Conservation (phyloP, 305 asterid species). For the Fraxinus dipetala region DNA sequence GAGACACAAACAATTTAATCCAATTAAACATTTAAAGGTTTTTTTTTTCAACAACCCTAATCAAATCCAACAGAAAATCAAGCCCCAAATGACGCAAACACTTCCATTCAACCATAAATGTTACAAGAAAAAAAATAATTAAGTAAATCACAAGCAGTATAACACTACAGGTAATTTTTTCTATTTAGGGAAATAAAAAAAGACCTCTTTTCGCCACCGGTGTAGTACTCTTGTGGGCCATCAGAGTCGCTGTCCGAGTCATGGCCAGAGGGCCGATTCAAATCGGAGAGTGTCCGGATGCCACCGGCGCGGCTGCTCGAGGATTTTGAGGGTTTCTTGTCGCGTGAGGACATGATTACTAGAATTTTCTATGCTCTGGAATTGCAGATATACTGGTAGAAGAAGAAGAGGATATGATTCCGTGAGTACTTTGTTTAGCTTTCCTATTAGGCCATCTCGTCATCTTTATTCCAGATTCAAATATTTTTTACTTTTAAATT, state of each 20-base stretch:
- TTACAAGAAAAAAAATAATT: background rate
- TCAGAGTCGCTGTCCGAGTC: conserved; percentile 88
- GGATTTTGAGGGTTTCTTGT: conserved; percentile 70
- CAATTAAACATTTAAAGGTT: background rate
- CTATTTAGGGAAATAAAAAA: background rate
- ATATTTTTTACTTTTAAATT: too few relatives aligned
- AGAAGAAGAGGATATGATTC: background rate
- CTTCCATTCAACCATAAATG: background rate
- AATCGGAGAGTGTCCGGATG: conserved; percentile 88
- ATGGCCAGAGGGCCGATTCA: conserved; percentile 67
- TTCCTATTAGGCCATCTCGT: background rate
- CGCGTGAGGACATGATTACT: conserved; percentile 33
- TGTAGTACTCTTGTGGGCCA: conserved; percentile 83
- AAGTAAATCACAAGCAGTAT: background rate
- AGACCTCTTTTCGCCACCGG: conserved; percentile 96
- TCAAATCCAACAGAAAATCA: background rate
- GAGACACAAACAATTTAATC: background rate
- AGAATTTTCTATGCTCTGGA: background rate
- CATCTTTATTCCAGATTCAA: background rate
- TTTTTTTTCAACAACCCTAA: background rate
- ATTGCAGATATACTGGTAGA: background rate
- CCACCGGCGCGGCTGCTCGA: conserved; percentile 66
- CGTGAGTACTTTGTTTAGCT: background rate
- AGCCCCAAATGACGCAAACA: background rate
- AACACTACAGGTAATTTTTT: background rate